Evolutionary conservation across 164 flowering plant genomes (phyloP), one percentile per base, ranked within the genome.

Genomic region (Cinnamomum chago): DNA sequence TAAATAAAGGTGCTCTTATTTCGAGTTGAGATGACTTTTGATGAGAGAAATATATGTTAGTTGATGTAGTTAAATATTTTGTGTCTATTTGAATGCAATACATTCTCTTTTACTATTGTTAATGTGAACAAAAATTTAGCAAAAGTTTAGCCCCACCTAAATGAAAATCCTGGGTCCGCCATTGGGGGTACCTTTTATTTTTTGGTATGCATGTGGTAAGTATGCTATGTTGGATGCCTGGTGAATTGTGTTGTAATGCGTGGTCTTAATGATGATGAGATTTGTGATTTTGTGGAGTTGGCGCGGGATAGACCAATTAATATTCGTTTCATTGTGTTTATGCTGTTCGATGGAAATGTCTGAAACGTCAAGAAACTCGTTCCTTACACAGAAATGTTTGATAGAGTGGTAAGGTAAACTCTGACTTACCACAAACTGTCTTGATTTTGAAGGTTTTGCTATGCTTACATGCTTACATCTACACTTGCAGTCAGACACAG

Each of bases 271-370:
- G 99, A 93, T 74, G 98, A 93, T 77, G 98, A 95, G 82, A 90
- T 95, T n/a, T 88, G 93, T 80, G 92, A 93, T 87, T 95, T 95
- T 74, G 97, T 91, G 18, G 92, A 92, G 82, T 73, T 95, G 83
- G 92, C 99, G 13, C 87, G 90, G 18, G 86, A 91, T 18, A 95
- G 83, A 72, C 97, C 97, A 14, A 90, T 84, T 71, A 91, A 95
- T 86, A 80, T 95, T 13, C 90, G 98, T 67, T 95, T 95, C 78
- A 95, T 95, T 77, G 99, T 93, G 89, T 95, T 95, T 79, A 93
- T 95, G 99, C 99, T 98, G 66, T 95, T 95, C 81, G 98, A 95
- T 85, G 99, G 99, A 73, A 95, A 95, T 84, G 95, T 93, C 70
- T 95, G 99, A 98, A 93, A 91, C 80, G 92, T 87, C 66, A 93